Evolutionary conservation across 2,329 filamentous ascomycete species (phyloP), one percentile per base, ranked within the genome.

Genomic region (Penicillium sp.): DNA sequence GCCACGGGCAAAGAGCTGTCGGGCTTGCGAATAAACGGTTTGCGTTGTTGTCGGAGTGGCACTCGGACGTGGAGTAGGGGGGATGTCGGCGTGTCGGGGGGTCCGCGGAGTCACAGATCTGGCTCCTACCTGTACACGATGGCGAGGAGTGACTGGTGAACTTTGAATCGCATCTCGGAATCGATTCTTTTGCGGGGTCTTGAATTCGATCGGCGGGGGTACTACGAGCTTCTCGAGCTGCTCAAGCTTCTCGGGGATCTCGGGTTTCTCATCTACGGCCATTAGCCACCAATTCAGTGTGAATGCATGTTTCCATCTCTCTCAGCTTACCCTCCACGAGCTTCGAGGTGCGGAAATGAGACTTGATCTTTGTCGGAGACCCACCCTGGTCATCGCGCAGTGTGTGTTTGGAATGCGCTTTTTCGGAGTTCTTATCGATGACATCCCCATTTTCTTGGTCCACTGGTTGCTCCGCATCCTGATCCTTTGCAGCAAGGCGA

Each of bases 1-100:
- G 60, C 90, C 90, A 49, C 91, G 86, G 7, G 90, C 87, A 70
- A 99, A 99, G 3, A 96, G 77, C 68, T 96, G 91, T 29, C 93
- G 87, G 16, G 92, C 95, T 58, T 88, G 83, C 61, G 95, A 91
- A 74, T 97, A 98, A 37, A 97, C 82, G 0, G 91, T 95, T 53
- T 87, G 86, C 22, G 84, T 79, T 11, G 85, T 79, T 53, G 77
- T 77, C 27, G 85, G 84, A 13, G 90, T 89, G 7, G 90, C 79
- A 11, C 89, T 89, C 13, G 91, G 90, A 63, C 88, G 86, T 21
- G 64, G 64, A 21, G 64, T 67, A 7, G 57, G 63, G 1, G 59
- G 64, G 26, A 67, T 57, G 55, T 67, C 63, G 9, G 55, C 46
- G 47, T 67, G 64, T 41, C 64, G 64, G 19, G 90, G 90, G 43